phyloP scores from a whole-genome alignment of 1,284 basidiomycete genomes.

The Naganishia albida region DNA sequence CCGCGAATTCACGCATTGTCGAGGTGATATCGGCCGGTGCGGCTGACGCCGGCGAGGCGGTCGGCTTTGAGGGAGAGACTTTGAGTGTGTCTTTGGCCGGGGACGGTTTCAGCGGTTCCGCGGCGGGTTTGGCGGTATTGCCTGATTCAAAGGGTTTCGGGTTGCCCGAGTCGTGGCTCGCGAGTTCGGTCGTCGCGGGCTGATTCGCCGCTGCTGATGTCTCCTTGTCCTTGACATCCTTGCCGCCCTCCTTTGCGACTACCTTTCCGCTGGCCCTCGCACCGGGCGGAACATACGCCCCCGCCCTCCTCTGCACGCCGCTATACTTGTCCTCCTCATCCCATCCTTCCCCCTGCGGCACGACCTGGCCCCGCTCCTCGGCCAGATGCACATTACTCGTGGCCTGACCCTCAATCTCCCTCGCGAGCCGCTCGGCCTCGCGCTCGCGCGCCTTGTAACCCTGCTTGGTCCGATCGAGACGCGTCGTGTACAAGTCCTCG shows the following conservation, averaged over 20 bases:
- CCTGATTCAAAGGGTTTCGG: neutral
- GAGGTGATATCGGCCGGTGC: slow-evolving; percentile 43
- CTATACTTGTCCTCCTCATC: slow-evolving; percentile 96
- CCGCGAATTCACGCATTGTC: slow-evolving; percentile 81
- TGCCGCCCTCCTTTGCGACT: slow-evolving; percentile 32
- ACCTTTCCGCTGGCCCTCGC: slow-evolving; percentile 58
- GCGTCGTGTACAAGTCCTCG: slow-evolving; percentile 94
- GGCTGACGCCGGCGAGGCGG: slow-evolving; percentile 1
- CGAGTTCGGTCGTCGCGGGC: neutral
- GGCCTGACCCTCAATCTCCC: slow-evolving; percentile 82
- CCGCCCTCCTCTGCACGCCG: slow-evolving; percentile 79
- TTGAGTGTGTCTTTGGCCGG: neutral
- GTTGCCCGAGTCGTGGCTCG: neutral
- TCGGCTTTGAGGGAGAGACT: neutral
- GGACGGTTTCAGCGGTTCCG: neutral
- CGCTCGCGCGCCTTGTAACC: slow-evolving; percentile 82
- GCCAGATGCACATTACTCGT: slow-evolving; percentile 81
- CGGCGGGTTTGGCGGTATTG: neutral
- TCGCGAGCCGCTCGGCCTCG: slow-evolving; percentile 82
- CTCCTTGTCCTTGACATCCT: slow-evolving; percentile 18
- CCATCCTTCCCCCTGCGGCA: slow-evolving; percentile 66
- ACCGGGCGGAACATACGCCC: slow-evolving; percentile 90
- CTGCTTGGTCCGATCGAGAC: slow-evolving; percentile 77
- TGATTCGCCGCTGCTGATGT: neutral
- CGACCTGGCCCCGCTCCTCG: slow-evolving; percentile 75